Evolutionary conservation across 441 rosid genomes (phyloP), one percentile per base, ranked within the genome.

Genomic region (Gossypium trilobum): DNA sequence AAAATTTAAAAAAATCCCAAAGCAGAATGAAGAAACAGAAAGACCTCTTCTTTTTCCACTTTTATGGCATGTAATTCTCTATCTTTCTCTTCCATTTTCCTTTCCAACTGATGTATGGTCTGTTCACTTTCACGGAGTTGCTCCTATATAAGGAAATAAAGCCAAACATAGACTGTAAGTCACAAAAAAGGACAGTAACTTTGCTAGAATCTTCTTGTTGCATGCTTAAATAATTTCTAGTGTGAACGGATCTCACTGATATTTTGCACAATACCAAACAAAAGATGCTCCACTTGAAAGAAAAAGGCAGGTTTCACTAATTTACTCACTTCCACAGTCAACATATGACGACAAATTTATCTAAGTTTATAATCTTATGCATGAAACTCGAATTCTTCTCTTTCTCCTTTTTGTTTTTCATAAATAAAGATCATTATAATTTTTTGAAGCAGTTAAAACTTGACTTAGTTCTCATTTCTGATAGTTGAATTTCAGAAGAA

Each of bases 41-140:
- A 67, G 59, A 92, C 99, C 83, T 89, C 91, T 86, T 95, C 97
- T 14, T 82, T 95, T 79, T 91, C 99, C 71, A 87, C 81, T 79
- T 88, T 92, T 68, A 88, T 83, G 16, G 90, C 92, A 85, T 85
- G 88, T 4, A 95, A 80, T 81, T 92, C 98, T 74, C 90, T 85
- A 39, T 89, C 98, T 80, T 85, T 95, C 76, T 90, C 97, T 75
- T 92, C 99, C 73, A 92, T 74, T 82, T 82, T 87, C 80, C 91
- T 88, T 82, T 91, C 97, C 75, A 89, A 73, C 44, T 91, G 96
- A 74, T 51, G 87, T 58, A 91, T 78, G 64, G 85, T 75, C 61
- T 82, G 91, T 59, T 88, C 98, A 72, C 78, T 89, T 80, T 92
- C 91, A 68, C 22, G 85, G 44, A 95, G 87, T 85, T 88, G 90